Evolutionary conservation across 1,284 basidiomycete species (phyloP), one percentile per base, ranked within the genome.

Genomic region (Rhodotorula glutinis): DNA sequence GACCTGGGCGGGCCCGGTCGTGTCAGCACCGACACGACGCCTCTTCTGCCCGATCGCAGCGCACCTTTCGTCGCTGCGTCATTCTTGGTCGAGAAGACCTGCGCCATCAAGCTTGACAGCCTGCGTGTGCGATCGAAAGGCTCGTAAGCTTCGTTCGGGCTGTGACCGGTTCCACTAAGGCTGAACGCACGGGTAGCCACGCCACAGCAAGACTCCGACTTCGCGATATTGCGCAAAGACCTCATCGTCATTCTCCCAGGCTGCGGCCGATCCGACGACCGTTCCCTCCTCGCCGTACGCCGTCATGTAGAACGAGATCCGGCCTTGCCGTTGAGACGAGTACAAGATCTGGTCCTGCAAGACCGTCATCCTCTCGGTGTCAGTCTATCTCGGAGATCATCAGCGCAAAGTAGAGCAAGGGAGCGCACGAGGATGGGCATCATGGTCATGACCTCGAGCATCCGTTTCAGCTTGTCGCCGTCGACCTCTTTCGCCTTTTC

Each of bases 231-330:
- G 79, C 7, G 77, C 75, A 70, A 79, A 79, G 10, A 79, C 77
- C 57, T 97, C 93, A 79, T 97, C 94, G 69, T 88, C 85, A n/a
- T 80, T 76, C 62, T 85, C 85, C 72, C 96, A 83, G 2, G 88
- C 93, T 19, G 92, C 91, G 1, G 92, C 92, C 53, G 90, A 88
- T 11, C 92, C 93, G 30, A 95, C 86, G 51, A 96, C 87, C 0
- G 92, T 88, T 29, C 70, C 41, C 30, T 59, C 78, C 85, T 80
- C 79, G 87, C 88, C 51, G 87, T 67, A 69, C 10, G 57, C 82
- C 38, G 89, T 90, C 87, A 90, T 68, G 57, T 71, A 71, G 47
- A 67, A 67, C 21, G 29, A 38, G 56, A 69, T 69, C n/a, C 70
- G 49, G 1, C 72, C 72, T 43, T 73, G 72, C 2, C 72, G 53